Evolutionary conservation across 2,329 filamentous ascomycete species (phyloP).

Genomic region (Pestalotiopsis sp.): DNA sequence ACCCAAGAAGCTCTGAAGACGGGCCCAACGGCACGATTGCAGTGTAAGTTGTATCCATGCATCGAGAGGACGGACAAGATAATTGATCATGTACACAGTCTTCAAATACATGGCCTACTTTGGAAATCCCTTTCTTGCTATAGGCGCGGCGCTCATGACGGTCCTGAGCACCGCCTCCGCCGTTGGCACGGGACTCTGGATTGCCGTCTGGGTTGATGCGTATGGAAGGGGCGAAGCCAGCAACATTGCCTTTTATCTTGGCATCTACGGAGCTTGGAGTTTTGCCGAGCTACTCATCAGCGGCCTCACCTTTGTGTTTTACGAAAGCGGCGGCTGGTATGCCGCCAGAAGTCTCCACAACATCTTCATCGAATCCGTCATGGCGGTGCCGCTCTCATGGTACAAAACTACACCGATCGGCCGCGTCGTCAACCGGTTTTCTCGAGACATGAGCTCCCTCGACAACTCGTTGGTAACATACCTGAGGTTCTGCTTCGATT

Average conservation of each 20-base stretch:
- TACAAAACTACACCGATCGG: conserved; percentile 56
- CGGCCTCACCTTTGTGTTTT: conserved; percentile 45
- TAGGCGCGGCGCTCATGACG: conserved; percentile 39
- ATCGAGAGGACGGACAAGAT: background rate
- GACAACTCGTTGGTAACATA: conserved; percentile 49
- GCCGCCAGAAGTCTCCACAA: conserved; percentile 55
- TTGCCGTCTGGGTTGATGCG: conserved; percentile 56
- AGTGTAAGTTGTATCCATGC: conserved; percentile 35
- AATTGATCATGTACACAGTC: conserved; percentile 31
- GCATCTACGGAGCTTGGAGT: conserved; percentile 51
- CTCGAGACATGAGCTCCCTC: conserved; percentile 58
- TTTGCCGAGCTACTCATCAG: conserved; percentile 44
- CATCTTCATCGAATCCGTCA: conserved; percentile 51
- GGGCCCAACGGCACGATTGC: conserved; percentile 45
- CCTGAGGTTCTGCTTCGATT: conserved; percentile 45
- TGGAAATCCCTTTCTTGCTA: conserved; percentile 45
- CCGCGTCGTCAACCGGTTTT: conserved; percentile 56
- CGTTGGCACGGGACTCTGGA: conserved; percentile 48
- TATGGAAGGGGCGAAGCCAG: conserved; percentile 44
- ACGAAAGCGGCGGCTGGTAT: conserved; percentile 58
- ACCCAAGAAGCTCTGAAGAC: conserved; percentile 52
- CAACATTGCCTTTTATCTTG: conserved; percentile 52
- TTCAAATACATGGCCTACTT: conserved; percentile 55
- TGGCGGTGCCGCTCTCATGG: conserved; percentile 58
- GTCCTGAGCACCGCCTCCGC: conserved; percentile 43